Conservation (phyloP, 768 basidiomycete species). For the Boletus rufocinnamomeus region DNA sequence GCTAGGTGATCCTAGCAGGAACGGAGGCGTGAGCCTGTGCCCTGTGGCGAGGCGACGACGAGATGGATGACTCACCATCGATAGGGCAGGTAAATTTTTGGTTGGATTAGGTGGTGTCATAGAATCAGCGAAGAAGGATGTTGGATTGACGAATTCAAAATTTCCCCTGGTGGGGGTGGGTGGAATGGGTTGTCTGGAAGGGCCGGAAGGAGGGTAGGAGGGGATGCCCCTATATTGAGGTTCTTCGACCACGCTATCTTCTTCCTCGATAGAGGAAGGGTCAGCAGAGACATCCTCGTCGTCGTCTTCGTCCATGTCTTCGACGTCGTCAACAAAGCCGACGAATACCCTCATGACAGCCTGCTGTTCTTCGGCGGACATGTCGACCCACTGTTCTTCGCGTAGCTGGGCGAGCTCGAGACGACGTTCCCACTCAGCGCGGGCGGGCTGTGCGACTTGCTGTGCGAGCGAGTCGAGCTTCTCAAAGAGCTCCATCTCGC, state of each 20-base stretch:
- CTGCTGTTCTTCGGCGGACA: constrained; percentile 36
- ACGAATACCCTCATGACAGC: constrained; percentile 32
- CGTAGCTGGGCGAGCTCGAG: constrained; percentile 31
- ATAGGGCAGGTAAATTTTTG: constrained; percentile 34
- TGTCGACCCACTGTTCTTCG: constrained; percentile 36
- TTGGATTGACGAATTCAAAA: constrained; percentile 33
- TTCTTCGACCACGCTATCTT: constrained; percentile 24
- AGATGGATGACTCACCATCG: constrained; percentile 28
- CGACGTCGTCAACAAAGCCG: constrained; percentile 31
- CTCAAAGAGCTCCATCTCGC: constrained; percentile 32
- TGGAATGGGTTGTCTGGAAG: constrained; percentile 18
- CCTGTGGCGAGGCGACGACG: background rate
- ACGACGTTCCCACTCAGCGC: constrained; percentile 37
- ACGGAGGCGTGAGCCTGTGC: constrained; percentile 4
- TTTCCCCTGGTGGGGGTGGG: constrained; percentile 23
- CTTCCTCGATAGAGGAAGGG: constrained; percentile 22
- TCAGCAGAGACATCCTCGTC: constrained; percentile 8
- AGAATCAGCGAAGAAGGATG: constrained; percentile 27
- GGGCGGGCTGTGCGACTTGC: constrained; percentile 33
- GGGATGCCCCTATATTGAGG: constrained; percentile 8
- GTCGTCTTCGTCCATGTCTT: constrained; percentile 23
- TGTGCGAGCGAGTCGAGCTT: constrained; percentile 23
- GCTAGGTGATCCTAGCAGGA: constrained; percentile 30
- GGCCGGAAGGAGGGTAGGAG: background rate
- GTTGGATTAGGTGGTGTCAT: constrained; percentile 23